Conservation (phyloP, 257 asterid species). For the Rubia yunnanensis region DNA sequence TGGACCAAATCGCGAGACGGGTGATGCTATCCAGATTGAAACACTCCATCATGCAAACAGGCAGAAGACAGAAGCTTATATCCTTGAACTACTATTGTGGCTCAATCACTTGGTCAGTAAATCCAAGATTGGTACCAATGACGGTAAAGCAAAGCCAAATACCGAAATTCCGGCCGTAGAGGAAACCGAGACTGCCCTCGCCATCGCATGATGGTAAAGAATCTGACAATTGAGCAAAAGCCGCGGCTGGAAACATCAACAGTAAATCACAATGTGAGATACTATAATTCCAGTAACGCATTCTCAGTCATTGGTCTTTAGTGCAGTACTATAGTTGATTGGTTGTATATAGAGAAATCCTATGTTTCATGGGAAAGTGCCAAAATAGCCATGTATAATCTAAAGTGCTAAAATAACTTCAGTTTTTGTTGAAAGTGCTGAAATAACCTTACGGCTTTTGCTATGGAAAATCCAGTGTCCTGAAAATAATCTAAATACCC, state of each 20-base stretch:
- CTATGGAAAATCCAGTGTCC: no score
- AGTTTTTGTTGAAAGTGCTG: no score
- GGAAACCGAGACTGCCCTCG: slow-evolving; percentile 5
- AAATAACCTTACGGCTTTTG: no score
- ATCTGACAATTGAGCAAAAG: neutral
- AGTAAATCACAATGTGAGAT: neutral
- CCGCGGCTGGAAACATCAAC: no score
- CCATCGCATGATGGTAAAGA: neutral
- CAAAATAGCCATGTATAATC: no score
- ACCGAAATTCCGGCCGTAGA: slow-evolving; percentile 13
- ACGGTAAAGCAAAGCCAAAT: slow-evolving; percentile 12
- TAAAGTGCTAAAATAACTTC: no score
- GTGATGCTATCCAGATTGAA: slow-evolving; percentile 53
- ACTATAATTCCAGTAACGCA: no score
- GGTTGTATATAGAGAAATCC: no score
- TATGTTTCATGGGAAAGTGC: no score
- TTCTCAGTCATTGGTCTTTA: no score
- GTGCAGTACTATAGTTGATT: no score
- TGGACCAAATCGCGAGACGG: slow-evolving; percentile 37
- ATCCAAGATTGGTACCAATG: slow-evolving; percentile 26
- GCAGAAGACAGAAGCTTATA: slow-evolving; percentile 51
- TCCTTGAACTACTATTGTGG: slow-evolving; percentile 60
- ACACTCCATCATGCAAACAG: slow-evolving; percentile 67
- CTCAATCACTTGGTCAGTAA: slow-evolving; percentile 50
- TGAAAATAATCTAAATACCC: no score